A percentile compares a stretch with the other conserved stretches of the same genome.
Evolutionary conservation across 2,329 filamentous ascomycete species (phyloP).

Genomic region (Pestalotiopsis sp.): DNA sequence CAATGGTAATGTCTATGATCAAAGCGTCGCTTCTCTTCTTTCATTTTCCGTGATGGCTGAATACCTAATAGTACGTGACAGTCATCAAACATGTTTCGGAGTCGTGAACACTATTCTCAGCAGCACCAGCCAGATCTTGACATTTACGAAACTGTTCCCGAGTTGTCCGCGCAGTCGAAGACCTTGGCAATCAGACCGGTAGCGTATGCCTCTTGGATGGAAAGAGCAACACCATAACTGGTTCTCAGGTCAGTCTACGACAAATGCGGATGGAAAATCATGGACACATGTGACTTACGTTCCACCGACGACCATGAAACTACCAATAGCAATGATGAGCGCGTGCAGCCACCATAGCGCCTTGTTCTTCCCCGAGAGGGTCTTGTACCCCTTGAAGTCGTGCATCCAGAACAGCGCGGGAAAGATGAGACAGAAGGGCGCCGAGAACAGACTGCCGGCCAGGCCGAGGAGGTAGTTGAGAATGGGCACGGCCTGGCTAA

Average conservation of each 20-base stretch:
- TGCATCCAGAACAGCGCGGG: slow-evolving; percentile 28
- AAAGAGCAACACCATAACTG: slow-evolving; percentile 22
- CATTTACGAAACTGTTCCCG: neutral
- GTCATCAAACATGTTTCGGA: too few species aligned
- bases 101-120: too few species aligned
- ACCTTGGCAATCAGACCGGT: slow-evolving; percentile 22
- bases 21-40: too few species aligned
- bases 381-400: slow-evolving; percentile 22
- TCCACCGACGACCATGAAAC: slow-evolving; percentile 27
- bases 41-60: too few species aligned
- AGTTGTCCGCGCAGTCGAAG: slow-evolving; percentile 29
- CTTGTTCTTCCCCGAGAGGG: slow-evolving; percentile 17
- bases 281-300: slow-evolving; percentile 22
- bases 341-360: slow-evolving; percentile 23
- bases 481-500: slow-evolving; percentile 34
- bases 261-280: neutral
- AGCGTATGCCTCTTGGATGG: slow-evolving; percentile 24
- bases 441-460: slow-evolving; percentile 29
- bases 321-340: slow-evolving; percentile 21
- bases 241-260: slow-evolving; percentile 11
- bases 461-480: slow-evolving; percentile 36
- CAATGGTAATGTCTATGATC: neutral
- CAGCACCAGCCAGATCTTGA: neutral
- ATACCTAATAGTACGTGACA: too few species aligned
- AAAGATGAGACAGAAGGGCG: slow-evolving; percentile 29